Evolutionary conservation across 176 grass and related monocot genomes (phyloP).

Genomic region (Oryza australiensis): DNA sequence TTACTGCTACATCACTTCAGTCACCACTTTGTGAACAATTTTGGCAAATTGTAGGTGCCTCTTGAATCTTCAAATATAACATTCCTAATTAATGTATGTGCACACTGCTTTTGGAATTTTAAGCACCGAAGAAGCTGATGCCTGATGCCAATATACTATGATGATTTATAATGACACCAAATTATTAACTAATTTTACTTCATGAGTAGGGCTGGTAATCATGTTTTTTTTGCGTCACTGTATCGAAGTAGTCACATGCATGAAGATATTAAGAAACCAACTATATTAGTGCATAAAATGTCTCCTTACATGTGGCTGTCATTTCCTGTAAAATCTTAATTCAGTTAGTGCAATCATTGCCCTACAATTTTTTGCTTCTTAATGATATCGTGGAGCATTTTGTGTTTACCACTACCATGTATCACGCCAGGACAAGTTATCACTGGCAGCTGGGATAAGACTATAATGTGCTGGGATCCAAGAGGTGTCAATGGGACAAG

Average conservation of each 20-base stretch:
- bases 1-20: background rate
- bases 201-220: background rate
- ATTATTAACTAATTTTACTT: background rate
- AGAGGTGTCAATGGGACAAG: constrained; percentile 48
- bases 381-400: background rate
- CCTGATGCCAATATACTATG: background rate
- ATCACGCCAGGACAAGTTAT: constrained; percentile 68
- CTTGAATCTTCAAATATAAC: background rate
- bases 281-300: background rate
- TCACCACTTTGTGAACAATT: background rate
- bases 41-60: background rate
- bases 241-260: background rate
- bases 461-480: constrained; percentile 67
- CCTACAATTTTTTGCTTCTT: background rate
- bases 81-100: background rate
- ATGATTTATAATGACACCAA: background rate
- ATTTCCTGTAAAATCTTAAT: constrained; percentile 2
- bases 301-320: background rate
- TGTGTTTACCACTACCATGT: background rate
- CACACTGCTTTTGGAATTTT: background rate
- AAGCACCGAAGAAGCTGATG: background rate
- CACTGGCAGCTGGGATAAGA: constrained; percentile 73
- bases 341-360: background rate
- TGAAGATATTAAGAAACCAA: constrained; percentile 12
- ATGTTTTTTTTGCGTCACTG: background rate